Base-by-base conservation (phyloP, 1,139 yeast species). In the Lodderomyces pseudojiufengensis region DNA sequence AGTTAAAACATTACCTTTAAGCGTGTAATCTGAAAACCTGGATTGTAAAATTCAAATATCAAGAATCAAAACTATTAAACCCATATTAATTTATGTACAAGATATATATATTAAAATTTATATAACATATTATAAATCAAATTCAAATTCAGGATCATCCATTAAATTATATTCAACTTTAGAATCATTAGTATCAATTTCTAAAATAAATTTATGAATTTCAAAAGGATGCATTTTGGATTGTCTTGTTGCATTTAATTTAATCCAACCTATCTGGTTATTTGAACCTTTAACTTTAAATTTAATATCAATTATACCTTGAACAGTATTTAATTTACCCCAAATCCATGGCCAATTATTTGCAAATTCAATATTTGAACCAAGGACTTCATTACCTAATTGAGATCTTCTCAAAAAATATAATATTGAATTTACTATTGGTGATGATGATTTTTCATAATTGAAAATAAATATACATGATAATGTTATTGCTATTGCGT, bases 401-500 rank as follows among this genome's bases (percentile, higher is more conserved):
- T 72, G 68, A 3, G 94, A 82, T 53, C 96, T 73, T 53, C 97
- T 76, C 48, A 92, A 65, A 42, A 86, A 84, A 58, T 87, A 88
- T 55, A 92, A 65, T 3, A 95, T 83, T n/a, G 95, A 88, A 29
- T 84, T 76, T 46, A 88, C 83, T 39, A 90, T 77, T 2, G 97
- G 96, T 7, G 95, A 84, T 37, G 84, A 78, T 16, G 88, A 80
- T 57, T 87, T 90, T 55, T 92, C 97, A 62, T 90, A 90, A 65
- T 92, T 88, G 73, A 90, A 81, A 49, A 88, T 84, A 27, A 84
- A 71, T 14, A 74, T 72, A 47, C 90, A 73, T 5, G 92, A 69
- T 6, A 76, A 63, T 8, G 78, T 73, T 65, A 87, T 82, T 15
- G 84, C 76, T 12, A 76, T 57, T 23, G 79, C 76, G 55, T 87